Percentiles rank a stretch among this genome's conserved stretches.
These are phyloP conservation scores for Lathyrus sativus DNA, from an alignment of 306 rosid species.

Conservation along the genomic window DNA sequence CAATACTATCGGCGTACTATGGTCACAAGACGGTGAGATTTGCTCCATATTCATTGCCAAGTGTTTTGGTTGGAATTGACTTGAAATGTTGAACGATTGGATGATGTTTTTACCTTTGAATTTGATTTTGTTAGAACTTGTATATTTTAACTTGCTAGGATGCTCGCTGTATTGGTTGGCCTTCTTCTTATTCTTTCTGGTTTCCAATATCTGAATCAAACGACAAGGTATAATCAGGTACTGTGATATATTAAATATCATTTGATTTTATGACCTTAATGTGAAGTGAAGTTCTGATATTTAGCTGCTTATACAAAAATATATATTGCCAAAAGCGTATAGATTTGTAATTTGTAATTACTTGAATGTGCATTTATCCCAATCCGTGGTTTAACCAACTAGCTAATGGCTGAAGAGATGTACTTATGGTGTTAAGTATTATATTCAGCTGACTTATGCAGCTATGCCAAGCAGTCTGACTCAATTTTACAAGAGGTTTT, in stretches of 20 bases:
- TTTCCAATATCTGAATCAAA: conserved; percentile 88
- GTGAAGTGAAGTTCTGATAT: conserved; percentile 16
- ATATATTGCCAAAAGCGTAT: conserved; percentile 5
- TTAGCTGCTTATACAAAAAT: neutral
- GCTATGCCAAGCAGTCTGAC: neutral
- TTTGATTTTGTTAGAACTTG: conserved; percentile 27
- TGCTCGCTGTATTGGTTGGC: conserved; percentile 95
- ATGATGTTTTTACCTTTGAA: conserved; percentile 13
- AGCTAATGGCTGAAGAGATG: conserved; percentile 27
- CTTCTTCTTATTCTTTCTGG: conserved; percentile 82
- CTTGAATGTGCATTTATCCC: conserved; percentile 21
- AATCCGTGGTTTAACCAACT: conserved; percentile 1
- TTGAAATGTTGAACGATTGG: conserved; percentile 29
- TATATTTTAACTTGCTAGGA: conserved; percentile 57
- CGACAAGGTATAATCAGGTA: conserved; percentile 95
- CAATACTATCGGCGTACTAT: conserved; percentile 91
- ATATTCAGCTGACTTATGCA: neutral
- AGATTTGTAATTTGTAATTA: neutral
- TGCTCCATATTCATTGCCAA: conserved; percentile 15
- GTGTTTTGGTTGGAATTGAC: conserved; percentile 4
- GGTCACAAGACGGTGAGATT: conserved; percentile 91
- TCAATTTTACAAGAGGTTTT: conserved; percentile 10
- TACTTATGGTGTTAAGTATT: conserved; percentile 20
- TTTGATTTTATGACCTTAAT: conserved; percentile 13
- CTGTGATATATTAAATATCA: conserved; percentile 24